A percentile compares a stretch with the other conserved stretches of the same genome.
These are phyloP conservation scores for Camelina sativa DNA, from an alignment of 345 rosid species.

Conservation along the genomic window DNA sequence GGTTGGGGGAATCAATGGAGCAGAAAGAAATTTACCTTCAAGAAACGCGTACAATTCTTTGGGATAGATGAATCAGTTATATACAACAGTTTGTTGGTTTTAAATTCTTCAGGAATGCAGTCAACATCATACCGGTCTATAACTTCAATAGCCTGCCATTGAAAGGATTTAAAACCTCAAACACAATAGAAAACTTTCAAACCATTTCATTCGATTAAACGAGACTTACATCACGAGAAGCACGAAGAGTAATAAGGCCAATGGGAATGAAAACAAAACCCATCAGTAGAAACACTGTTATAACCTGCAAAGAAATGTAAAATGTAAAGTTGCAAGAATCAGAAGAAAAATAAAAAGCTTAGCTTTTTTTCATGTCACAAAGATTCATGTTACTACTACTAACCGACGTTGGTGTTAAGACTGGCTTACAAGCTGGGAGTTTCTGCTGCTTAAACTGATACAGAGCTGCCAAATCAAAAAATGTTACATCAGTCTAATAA, in stretches of 20 bases:
- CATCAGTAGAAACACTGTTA: slow-evolving; percentile 54
- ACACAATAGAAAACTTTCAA: not conserved
- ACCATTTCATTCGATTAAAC: not conserved
- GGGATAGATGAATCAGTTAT: slow-evolving; percentile 60
- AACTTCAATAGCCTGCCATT: slow-evolving; percentile 72
- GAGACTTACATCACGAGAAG: slow-evolving; percentile 65
- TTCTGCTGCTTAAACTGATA: slow-evolving; percentile 71
- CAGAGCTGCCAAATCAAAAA: slow-evolving; percentile 50
- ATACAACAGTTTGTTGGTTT: slow-evolving; percentile 59
- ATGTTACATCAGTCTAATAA: slow-evolving; percentile 12
- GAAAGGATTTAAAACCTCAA: not conserved
- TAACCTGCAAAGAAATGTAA: slow-evolving; percentile 52
- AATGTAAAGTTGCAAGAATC: not conserved
- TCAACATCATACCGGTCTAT: slow-evolving; percentile 71
- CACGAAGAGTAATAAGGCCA: slow-evolving; percentile 65
- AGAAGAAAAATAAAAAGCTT: not conserved
- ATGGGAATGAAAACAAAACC: slow-evolving; percentile 67
- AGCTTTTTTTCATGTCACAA: not conserved
- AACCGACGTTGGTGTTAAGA: slow-evolving; percentile 75
- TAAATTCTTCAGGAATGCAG: slow-evolving; percentile 65
- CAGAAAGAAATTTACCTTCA: slow-evolving; percentile 56
- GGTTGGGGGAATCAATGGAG: slow-evolving; percentile 22
- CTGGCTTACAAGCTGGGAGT: slow-evolving; percentile 93
- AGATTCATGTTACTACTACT: slow-evolving; percentile 31
- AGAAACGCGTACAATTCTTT: slow-evolving; percentile 63